Percentiles rank a stretch among this genome's conserved stretches.
Evolutionary conservation across 2,329 filamentous ascomycete species (phyloP).

Genomic region (Cryoendolithus antarcticus): DNA sequence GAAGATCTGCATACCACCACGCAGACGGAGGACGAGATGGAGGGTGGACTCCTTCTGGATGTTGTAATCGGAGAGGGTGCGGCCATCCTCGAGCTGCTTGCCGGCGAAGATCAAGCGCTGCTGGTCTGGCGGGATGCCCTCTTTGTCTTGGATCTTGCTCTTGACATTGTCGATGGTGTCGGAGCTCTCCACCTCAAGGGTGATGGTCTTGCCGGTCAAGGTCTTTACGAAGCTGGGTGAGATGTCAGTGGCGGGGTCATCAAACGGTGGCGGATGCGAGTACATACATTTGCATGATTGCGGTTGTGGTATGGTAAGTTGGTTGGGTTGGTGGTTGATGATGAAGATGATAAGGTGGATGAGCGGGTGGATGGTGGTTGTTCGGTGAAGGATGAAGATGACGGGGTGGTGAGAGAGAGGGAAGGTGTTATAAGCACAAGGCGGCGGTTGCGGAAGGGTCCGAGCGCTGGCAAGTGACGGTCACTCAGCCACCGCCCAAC

Average conservation of each 20-base stretch:
- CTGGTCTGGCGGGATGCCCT: slow-evolving; percentile 91
- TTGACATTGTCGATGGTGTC: slow-evolving; percentile 97
- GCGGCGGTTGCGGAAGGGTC: slow-evolving; percentile 1
- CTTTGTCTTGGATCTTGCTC: slow-evolving; percentile 95
- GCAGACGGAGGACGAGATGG: slow-evolving; percentile 51
- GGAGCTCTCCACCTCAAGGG: slow-evolving; percentile 55
- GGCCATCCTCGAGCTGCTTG: slow-evolving; percentile 91
- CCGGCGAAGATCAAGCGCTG: slow-evolving; percentile 93
- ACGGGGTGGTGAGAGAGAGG: too few species aligned
- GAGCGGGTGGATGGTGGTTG: slow-evolving; percentile 3
- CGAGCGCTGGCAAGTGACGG: slow-evolving; percentile 1
- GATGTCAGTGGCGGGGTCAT: slow-evolving; percentile 24
- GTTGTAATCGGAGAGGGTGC: slow-evolving; percentile 84
- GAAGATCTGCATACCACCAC: slow-evolving; percentile 56
- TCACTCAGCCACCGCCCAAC: not conserved
- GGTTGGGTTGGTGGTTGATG: slow-evolving; percentile 5
- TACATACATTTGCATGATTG: slow-evolving; percentile 68
- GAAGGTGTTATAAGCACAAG: not conserved
- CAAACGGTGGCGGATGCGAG: slow-evolving; percentile 80
- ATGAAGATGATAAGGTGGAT: not conserved
- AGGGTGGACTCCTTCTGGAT: slow-evolving; percentile 64
- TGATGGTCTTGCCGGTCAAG: slow-evolving; percentile 56
- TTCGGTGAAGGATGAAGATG: not conserved
- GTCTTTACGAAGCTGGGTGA: slow-evolving; percentile 29
- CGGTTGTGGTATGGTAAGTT: slow-evolving; percentile 7